phyloP scores from a whole-genome alignment of 2,329 filamentous ascomycete species.

The Colletotrichum brevisporum region DNA sequence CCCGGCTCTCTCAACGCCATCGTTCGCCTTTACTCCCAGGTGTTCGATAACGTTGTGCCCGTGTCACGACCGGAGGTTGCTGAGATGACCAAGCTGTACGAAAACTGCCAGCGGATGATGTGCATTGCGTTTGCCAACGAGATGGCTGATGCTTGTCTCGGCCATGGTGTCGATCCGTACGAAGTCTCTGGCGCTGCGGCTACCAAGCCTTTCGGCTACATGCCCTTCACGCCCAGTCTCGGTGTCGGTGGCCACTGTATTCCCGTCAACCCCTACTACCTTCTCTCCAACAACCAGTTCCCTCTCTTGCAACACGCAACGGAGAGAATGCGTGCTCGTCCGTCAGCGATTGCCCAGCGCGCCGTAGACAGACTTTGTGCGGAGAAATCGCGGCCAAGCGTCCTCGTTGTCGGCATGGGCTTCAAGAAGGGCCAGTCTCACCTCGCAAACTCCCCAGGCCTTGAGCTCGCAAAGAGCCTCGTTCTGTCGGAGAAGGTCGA shows the following conservation, averaged over 20 bases:
- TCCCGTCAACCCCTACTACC: slow-evolving; percentile 68
- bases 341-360: slow-evolving; percentile 54
- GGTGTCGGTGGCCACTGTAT: slow-evolving; percentile 71
- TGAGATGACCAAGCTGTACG: slow-evolving; percentile 71
- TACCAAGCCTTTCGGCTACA: slow-evolving; percentile 68
- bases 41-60: slow-evolving; percentile 62
- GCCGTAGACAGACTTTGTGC: slow-evolving; percentile 50
- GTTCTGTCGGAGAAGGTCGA: slow-evolving; percentile 53
- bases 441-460: slow-evolving; percentile 62
- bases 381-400: slow-evolving; percentile 44
- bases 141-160: slow-evolving; percentile 66
- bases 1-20: slow-evolving; percentile 62
- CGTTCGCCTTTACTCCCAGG: slow-evolving; percentile 58
- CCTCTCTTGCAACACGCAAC: slow-evolving; percentile 62
- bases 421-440: slow-evolving; percentile 66
- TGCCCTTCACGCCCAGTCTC: slow-evolving; percentile 60
- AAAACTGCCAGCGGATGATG: slow-evolving; percentile 71
- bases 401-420: slow-evolving; percentile 63
- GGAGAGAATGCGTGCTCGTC: slow-evolving; percentile 59
- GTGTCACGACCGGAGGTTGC: slow-evolving; percentile 68
- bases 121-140: slow-evolving; percentile 69
- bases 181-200: slow-evolving; percentile 65
- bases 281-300: slow-evolving; percentile 62
- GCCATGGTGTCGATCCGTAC: slow-evolving; percentile 62
- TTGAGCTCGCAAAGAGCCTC: slow-evolving; percentile 57